Base-by-base conservation (phyloP, 495 filamentous ascomycete species). In the Hypoxylon intermedium region DNA sequence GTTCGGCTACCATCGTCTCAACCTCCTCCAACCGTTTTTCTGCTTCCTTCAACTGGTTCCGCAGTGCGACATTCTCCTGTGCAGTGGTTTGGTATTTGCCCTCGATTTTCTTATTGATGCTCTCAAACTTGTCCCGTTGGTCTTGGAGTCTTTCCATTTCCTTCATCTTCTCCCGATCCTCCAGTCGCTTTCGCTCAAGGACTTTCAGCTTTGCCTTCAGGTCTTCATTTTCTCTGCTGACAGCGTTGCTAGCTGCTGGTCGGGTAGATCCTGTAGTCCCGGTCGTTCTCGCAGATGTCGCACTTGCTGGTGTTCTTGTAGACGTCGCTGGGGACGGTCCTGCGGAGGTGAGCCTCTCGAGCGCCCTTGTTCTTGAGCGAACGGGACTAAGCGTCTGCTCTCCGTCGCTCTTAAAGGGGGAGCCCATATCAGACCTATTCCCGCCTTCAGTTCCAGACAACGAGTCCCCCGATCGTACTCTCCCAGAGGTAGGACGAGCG, bases 91-190 rank as follows among this genome's bases (percentile, higher is more conserved):
- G 90, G 54, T 90, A 93, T 71, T 98, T 98, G 11, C 86, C 82
- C 72, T 94, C 90, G 47, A 98, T 74, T 58, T 94, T 98, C 67
- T 96, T 89, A 33, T 98, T 95, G 61, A 97, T 93, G 1, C 75
- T 76, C 68, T 96, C 90, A 54, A 91, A 95, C 53, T 90, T 90
- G 67, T 97, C 91, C 7, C 88, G 83, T 64, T 98, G 92, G 7
- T 82, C 75, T 66, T 92, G 87, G 30, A 92, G 69, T 55, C 85
- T 83, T 36, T 98, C 92, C 28, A 97, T 69, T 1, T 67, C 77
- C 64, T 92, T 95, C 42, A 96, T 74, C 67, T 89, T 91, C 53
- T 98, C 95, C n/a, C 90, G 81, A 69, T 96, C 92, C 42, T 97
- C 92, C 16, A 82, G 68, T 45, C 91, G 77, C 68, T 94, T 93